phyloP scores from a whole-genome alignment of 805 yeast species.

The Pichia deserticola region DNA sequence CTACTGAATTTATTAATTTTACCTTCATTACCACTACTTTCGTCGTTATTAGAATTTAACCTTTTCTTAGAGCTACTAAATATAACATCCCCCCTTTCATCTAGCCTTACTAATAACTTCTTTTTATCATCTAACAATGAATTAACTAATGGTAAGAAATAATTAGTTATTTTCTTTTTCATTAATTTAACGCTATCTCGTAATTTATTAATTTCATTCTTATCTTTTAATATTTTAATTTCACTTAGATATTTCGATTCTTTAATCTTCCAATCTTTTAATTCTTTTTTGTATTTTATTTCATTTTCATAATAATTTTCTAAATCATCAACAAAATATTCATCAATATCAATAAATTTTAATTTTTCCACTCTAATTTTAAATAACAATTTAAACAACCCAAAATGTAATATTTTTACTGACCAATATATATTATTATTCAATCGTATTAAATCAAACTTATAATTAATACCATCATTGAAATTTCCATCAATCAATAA shows the following conservation, averaged over 20 bases:
- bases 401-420: constrained; percentile 3
- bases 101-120: background rate
- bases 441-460: background rate
- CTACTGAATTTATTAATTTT: too few relatives aligned
- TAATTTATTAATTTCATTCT: background rate
- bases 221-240: background rate
- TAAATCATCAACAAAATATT: constrained; percentile 9
- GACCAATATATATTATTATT: background rate
- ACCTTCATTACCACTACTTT: too few relatives aligned
- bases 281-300: background rate
- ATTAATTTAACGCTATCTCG: background rate
- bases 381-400: constrained; percentile 6
- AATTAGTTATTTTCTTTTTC: constrained; percentile 1
- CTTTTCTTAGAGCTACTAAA: constrained; percentile 1
- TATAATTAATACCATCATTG: background rate
- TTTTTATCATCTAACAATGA: background rate
- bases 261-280: background rate
- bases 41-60: background rate
- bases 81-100: background rate
- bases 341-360: constrained; percentile 3
- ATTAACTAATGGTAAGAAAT: constrained; percentile 6
- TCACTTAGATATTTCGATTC: background rate
- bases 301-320: background rate
- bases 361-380: background rate
- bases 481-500: constrained; percentile 3